Conservation (phyloP, 257 asterid genomes). For the Ocimum tenuiflorum region DNA sequence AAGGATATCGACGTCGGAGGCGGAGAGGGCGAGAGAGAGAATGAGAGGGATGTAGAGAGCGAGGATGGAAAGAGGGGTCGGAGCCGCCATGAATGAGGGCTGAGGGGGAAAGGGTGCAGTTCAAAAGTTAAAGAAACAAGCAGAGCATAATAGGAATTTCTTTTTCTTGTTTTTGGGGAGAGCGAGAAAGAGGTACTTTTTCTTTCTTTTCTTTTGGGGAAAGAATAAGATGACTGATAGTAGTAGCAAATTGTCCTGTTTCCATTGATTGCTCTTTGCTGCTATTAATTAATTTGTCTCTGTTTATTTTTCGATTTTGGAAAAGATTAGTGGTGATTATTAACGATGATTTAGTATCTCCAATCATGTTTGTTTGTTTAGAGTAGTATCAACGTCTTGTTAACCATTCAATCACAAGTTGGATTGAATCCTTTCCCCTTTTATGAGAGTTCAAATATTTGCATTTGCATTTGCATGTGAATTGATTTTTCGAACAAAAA, state of each 20-base stretch:
- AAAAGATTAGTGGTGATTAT: neutral
- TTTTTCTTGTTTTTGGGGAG: neutral
- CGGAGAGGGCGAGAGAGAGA: constrained; percentile 30
- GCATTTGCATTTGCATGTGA: too few relatives aligned
- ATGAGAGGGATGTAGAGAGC: constrained; percentile 27
- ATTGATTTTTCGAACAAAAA: too few relatives aligned
- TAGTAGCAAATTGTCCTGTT: neutral
- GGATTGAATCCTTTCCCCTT: too few relatives aligned
- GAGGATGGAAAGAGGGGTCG: constrained; percentile 26
- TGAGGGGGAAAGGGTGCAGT: neutral
- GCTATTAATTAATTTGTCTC: neutral
- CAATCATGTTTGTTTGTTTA: constrained; percentile 29
- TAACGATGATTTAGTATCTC: constrained; percentile 7
- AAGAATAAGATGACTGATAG: constrained; percentile 40
- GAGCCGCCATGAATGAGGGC: constrained; percentile 52
- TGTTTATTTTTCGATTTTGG: neutral
- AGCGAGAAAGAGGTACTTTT: constrained; percentile 13
- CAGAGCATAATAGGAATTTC: constrained; percentile 11
- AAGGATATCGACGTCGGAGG: constrained; percentile 69
- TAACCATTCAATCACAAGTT: too few relatives aligned
- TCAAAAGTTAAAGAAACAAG: constrained; percentile 11
- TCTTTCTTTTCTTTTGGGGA: constrained; percentile 45
- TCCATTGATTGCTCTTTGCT: constrained; percentile 20
- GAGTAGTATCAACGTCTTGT: too few relatives aligned
- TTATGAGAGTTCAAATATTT: too few relatives aligned